A percentile compares a stretch with the other conserved stretches of the same genome.
Conservation (phyloP, 2,329 filamentous ascomycete species). For the Aspergillus ruber region DNA sequence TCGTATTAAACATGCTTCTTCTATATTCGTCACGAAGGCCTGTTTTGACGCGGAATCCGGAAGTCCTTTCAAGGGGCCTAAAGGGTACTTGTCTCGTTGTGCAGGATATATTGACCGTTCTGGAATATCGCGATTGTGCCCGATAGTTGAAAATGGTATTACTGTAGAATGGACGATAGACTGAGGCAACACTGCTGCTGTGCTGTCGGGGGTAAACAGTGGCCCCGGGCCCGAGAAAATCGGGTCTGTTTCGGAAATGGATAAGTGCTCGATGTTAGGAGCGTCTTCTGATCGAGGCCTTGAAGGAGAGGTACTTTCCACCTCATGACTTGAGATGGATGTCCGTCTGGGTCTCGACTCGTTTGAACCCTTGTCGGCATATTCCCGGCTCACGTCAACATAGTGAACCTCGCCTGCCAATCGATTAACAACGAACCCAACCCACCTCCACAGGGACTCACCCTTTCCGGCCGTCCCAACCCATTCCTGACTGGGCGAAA, state of each 20-base stretch:
- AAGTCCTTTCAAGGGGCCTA: conserved; percentile 2
- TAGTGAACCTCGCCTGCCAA: background rate
- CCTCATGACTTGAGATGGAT: background rate
- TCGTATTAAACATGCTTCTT: conserved; percentile 6
- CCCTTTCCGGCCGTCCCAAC: background rate
- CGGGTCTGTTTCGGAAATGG: background rate
- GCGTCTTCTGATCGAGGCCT: background rate
- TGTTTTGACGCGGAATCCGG: background rate
- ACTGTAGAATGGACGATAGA: background rate
- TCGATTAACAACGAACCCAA: background rate
- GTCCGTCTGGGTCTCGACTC: background rate
- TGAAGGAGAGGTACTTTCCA: background rate
- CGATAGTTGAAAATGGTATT: background rate
- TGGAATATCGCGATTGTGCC: background rate
- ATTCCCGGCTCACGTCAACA: background rate
- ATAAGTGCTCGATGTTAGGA: background rate
- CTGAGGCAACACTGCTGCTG: background rate
- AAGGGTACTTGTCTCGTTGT: conserved; percentile 1
- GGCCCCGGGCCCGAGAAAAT: background rate
- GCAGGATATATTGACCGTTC: background rate
- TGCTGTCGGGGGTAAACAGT: background rate
- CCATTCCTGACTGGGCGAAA: background rate
- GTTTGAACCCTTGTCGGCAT: background rate
- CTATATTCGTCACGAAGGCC: conserved; percentile 2
- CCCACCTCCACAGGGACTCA: background rate